These are phyloP conservation scores for Eruca vesicaria DNA, from an alignment of 441 rosid genomes.

Conservation along the genomic window DNA sequence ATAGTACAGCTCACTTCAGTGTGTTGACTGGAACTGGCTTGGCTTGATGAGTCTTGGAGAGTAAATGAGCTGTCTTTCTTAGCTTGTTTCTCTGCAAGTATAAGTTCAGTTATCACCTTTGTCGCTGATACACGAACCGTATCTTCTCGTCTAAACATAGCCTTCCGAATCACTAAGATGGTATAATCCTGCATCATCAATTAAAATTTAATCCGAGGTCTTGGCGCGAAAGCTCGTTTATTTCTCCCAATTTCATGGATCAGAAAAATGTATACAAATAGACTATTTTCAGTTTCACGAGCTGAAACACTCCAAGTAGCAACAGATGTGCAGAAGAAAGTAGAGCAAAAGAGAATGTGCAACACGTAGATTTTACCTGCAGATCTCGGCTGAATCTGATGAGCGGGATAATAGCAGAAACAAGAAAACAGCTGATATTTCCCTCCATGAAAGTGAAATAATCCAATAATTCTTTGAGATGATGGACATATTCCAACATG, in stretches of 20 bases:
- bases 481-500: conserved; percentile 62
- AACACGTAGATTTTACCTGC: conserved; percentile 44
- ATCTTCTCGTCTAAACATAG: conserved; percentile 79
- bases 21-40: conserved; percentile 87
- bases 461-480: conserved; percentile 78
- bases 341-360: background rate
- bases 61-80: conserved; percentile 45
- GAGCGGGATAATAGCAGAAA: conserved; percentile 64
- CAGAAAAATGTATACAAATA: background rate
- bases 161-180: conserved; percentile 75
- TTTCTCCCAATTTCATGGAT: conserved; percentile 1
- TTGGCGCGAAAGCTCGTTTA: background rate
- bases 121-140: conserved; percentile 72
- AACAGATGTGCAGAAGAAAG: background rate
- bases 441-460: conserved; percentile 74
- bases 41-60: conserved; percentile 81
- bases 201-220: background rate
- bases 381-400: conserved; percentile 62
- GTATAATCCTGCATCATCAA: conserved; percentile 54
- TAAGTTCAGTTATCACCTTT: conserved; percentile 53
- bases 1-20: conserved; percentile 44
- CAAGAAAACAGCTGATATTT: conserved; percentile 57
- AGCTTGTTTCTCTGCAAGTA: conserved; percentile 67
- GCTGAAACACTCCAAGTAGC: conserved; percentile 5
- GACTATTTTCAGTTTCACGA: background rate